phyloP scores from a whole-genome alignment of 2,329 filamentous ascomycete species.

The Aspergillus flavus region DNA sequence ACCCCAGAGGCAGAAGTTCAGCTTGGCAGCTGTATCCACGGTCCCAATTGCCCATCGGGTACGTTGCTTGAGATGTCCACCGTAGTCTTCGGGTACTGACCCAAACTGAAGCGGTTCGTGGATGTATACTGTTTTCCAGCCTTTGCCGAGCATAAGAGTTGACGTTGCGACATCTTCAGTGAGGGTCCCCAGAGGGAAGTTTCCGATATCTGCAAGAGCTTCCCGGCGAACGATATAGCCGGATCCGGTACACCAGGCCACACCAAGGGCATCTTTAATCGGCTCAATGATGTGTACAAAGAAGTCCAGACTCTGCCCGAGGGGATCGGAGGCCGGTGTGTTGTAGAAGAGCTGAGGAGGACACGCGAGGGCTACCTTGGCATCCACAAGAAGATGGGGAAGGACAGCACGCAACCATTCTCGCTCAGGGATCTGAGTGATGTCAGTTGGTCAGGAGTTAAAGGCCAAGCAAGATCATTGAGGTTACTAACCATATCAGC shows the following conservation, averaged over 20 bases:
- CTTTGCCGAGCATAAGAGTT: slow-evolving; percentile 59
- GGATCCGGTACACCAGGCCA: slow-evolving; percentile 57
- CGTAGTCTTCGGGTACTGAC: slow-evolving; percentile 45
- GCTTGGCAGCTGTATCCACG: background rate
- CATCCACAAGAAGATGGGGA: slow-evolving; percentile 61
- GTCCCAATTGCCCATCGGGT: slow-evolving; percentile 38
- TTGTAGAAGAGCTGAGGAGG: slow-evolving; percentile 67
- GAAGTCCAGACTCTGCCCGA: slow-evolving; percentile 60
- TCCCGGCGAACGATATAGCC: slow-evolving; percentile 63
- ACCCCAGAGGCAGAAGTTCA: background rate
- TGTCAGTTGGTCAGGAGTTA: background rate
- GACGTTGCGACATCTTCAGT: slow-evolving; percentile 65
- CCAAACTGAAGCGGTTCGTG: slow-evolving; percentile 64
- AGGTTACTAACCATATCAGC: slow-evolving; percentile 58
- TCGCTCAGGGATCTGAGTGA: slow-evolving; percentile 55
- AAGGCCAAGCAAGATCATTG: background rate
- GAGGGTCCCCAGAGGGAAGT: slow-evolving; percentile 62
- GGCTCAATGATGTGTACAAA: slow-evolving; percentile 59
- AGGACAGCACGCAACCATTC: slow-evolving; percentile 62
- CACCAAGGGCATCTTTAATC: slow-evolving; percentile 49
- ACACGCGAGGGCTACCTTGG: slow-evolving; percentile 58
- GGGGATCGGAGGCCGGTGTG: slow-evolving; percentile 59
- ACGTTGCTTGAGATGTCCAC: slow-evolving; percentile 39
- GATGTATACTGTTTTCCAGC: slow-evolving; percentile 65
- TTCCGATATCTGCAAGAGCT: slow-evolving; percentile 63